Evolutionary conservation across 179 eudicot genomes (phyloP).

Genomic region (Spergularia azorica): DNA sequence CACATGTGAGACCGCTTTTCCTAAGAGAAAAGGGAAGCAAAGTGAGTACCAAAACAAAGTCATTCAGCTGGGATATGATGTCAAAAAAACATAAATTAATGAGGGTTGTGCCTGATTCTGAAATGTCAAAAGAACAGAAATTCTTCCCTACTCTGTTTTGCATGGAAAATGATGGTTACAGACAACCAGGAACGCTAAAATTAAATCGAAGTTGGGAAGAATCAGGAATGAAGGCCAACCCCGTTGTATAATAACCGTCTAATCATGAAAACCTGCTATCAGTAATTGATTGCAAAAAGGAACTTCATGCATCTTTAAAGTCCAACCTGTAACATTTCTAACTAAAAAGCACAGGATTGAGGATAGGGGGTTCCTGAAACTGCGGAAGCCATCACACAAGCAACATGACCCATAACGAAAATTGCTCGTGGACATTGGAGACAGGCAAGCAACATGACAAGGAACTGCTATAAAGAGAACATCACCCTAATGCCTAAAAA

Average conservation of each 20-base stretch:
- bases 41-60: background rate
- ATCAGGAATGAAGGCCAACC: background rate
- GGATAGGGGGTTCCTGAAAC: too few species aligned
- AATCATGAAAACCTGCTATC: background rate
- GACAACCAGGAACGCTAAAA: too few species aligned
- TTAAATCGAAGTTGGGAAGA: background rate
- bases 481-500: background rate
- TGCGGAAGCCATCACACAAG: too few species aligned
- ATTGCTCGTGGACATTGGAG: background rate
- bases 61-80: background rate
- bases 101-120: background rate
- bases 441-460: background rate
- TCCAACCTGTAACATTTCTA: too few species aligned
- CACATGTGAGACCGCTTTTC: constrained; percentile 54
- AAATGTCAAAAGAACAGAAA: constrained; percentile 1
- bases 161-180: background rate
- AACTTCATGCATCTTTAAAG: too few species aligned
- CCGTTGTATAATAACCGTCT: background rate
- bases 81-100: background rate
- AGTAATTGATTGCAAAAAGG: too few species aligned
- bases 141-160: background rate
- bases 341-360: too few species aligned
- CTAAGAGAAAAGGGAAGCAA: constrained; percentile 33
- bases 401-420: background rate
- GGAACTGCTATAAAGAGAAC: background rate